Conservation (phyloP, 2,329 filamentous ascomycete species). For the Aspergillus persii region DNA sequence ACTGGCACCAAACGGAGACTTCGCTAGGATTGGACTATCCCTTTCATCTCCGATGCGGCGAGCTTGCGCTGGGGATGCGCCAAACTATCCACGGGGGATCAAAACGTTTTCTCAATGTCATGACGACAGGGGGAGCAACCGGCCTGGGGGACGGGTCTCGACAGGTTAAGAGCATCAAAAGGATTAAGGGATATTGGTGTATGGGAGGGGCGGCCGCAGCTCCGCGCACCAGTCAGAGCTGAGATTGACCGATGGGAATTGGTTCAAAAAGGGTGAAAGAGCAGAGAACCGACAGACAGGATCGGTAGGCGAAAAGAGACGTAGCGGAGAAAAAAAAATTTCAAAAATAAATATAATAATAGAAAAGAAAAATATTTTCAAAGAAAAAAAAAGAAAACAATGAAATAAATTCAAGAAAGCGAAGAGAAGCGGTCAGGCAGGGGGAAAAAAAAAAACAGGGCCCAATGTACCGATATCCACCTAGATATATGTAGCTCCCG, state of each 20-base stretch:
- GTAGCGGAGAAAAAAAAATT: slow-evolving; percentile 3
- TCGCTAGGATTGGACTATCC: slow-evolving; percentile 22
- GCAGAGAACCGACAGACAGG: slow-evolving; percentile 10
- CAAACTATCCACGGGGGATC: slow-evolving; percentile 16
- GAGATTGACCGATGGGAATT: slow-evolving; percentile 5
- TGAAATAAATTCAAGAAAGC: neutral
- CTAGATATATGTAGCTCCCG: slow-evolving; percentile 3
- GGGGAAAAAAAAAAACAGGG: slow-evolving; percentile 9
- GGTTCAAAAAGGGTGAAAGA: slow-evolving; percentile 14
- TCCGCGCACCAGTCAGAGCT: slow-evolving; percentile 15
- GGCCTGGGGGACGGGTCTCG: slow-evolving; percentile 18
- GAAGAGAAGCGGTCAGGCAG: slow-evolving; percentile 21
- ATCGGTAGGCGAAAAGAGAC: slow-evolving; percentile 3
- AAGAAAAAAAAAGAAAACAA: neutral
- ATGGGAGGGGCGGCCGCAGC: slow-evolving; percentile 19
- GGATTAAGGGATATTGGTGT: slow-evolving; percentile 5
- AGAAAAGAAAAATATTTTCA: neutral
- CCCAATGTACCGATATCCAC: slow-evolving; percentile 15
- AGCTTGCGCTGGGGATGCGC: slow-evolving; percentile 18
- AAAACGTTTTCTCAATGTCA: slow-evolving; percentile 16
- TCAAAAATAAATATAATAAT: neutral
- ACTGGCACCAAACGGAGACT: slow-evolving; percentile 16
- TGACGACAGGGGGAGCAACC: slow-evolving; percentile 23
- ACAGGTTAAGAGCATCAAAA: slow-evolving; percentile 17
- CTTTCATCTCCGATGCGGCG: slow-evolving; percentile 26